Base-by-base conservation (phyloP, 495 filamentous ascomycete genomes). In the Penicillium chermesinum region DNA sequence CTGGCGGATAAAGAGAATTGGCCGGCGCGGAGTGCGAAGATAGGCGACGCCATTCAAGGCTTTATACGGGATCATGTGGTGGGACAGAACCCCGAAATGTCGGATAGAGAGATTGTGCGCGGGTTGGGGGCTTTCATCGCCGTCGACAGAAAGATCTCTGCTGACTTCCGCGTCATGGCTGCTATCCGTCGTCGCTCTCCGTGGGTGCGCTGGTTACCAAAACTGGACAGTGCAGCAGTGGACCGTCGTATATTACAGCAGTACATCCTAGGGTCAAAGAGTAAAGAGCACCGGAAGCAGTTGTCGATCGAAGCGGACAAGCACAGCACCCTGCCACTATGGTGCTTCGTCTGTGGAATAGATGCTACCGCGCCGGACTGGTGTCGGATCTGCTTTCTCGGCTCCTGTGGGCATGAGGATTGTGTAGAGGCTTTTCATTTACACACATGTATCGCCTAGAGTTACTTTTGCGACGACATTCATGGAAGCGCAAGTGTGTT, bases 141-240 rank as follows among this genome's bases (percentile, higher is more conserved):
- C 7, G 38, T 48, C 5, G 22, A 30, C 2, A 37, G 46, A 1
- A 38, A 48, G 8, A 41, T 48, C 1, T 33, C 22, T n/a, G 40
- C 32, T 3, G 5, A 35, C 7, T 48, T 48, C 7, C 10, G n/a
- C 15, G 46, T 37, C 10, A 48, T 48, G 46, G 46, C 46, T 34
- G 46, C 46, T 14, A 34, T 48, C 40, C 46, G 45, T 27, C 25
- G 46, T 16, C 17, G 17, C 18, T 20, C 36, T 35, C 17, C 37
- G 16, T 48, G 46, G 46, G 46, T 27, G 15, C 46, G 46, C 3
- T 48, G 46, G 46, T 14, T 48, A 34, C 46, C 46, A 0, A 48
- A 48, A 16, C 37, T 48, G 4, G 34, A 48, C 20, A 41, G 22
- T 41, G 46, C 46, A n/a, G 27, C 20, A 20, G 22, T 48, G 1